Evolutionary conservation across 768 basidiomycete genomes (phyloP), one percentile per base, ranked within the genome.

Genomic region (Pisolithus albus): DNA sequence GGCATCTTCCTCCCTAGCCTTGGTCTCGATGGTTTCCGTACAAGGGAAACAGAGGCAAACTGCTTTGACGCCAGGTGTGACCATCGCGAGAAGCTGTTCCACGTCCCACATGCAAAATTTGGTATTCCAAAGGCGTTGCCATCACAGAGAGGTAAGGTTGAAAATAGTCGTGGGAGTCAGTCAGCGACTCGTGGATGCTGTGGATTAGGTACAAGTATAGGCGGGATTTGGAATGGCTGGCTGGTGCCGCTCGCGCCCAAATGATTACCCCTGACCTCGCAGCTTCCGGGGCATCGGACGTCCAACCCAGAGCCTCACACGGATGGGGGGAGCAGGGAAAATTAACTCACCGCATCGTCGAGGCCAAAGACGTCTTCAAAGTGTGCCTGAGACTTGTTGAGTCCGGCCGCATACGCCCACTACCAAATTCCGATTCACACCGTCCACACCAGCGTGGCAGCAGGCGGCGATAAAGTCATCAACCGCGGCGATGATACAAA

Each of bases 1-100:
- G 40, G 67, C 68, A 56, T 92, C 90, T 55, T 92, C 88, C 42
- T 72, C 70, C 39, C 72, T 72, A 40, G 82, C 72, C 40, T 72
- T 76, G 19, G 64, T 53, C n/a, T 80, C 77, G 10, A 81, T 66
- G 16, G 65, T 66, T 1, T 79, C 77, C 0, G 76, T 66, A 49
- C 81, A 75, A 4, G 94, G 94, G 68, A 95, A 98, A 21, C 96
- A 76, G 6, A 98, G 72, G 7, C 95, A 71, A 8, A 96, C 79
- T 0, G 94, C 94, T 61, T 86, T 86, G 30, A 86, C 86, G 0
- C 88, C 92, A 55, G 75, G 64, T 0, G 86, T 74, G 0, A 94
- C 84, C 62, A 89, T 74, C 0, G 52, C 69, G 2, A 95, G 79
- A 32, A 93, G 76, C 80, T 96, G 38, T 18, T 21, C 21, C 30